Percentiles rank a stretch among this genome's conserved stretches.
Conservation (phyloP, 2,329 filamentous ascomycete species). For the Botrytis pseudocinerea region DNA sequence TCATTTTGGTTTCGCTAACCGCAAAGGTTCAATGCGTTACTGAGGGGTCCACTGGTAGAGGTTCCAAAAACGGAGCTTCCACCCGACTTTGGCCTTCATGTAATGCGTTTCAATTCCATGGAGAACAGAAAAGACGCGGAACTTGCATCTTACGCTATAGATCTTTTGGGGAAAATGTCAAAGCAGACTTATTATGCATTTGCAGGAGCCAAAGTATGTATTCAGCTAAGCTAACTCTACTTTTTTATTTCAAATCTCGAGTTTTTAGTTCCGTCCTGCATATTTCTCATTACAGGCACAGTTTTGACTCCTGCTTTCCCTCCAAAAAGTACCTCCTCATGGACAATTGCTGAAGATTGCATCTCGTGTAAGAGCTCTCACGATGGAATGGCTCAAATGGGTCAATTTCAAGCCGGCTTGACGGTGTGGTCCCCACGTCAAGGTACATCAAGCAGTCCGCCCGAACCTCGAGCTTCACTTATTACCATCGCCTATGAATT, state of each 20-base stretch:
- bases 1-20: neutral
- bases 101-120: neutral
- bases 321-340: neutral
- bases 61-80: neutral
- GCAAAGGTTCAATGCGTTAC: slow-evolving; percentile 1
- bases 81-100: neutral
- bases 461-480: neutral
- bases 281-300: neutral
- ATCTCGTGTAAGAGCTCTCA: neutral
- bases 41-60: neutral
- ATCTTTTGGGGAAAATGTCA: neutral
- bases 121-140: neutral
- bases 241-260: neutral
- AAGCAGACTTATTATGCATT: neutral
- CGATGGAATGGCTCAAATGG: neutral
- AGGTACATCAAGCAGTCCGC: neutral
- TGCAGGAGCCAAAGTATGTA: neutral
- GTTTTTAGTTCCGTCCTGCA: neutral
- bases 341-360: neutral
- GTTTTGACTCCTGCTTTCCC: neutral
- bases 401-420: neutral
- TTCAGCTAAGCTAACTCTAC: neutral
- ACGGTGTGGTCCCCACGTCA: neutral
- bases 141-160: neutral
- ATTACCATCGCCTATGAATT: slow-evolving; percentile 1